These are phyloP conservation scores for Aspergillus glaucus DNA, from an alignment of 2,329 filamentous ascomycete species.

Conservation along the genomic window DNA sequence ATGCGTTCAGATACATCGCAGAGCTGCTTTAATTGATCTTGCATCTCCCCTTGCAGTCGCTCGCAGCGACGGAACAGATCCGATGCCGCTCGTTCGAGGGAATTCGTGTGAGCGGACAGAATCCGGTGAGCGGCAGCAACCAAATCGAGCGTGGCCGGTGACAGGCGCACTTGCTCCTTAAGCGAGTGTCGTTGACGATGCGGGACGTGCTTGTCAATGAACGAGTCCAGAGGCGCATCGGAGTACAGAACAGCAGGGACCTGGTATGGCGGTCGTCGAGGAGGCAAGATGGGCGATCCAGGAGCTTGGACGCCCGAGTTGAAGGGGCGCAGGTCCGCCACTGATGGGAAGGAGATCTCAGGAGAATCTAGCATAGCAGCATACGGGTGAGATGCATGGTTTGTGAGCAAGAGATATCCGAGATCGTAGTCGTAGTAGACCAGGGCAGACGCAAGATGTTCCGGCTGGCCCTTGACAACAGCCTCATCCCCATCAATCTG, in stretches of 20 bases:
- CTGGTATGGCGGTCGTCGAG: conserved; percentile 38
- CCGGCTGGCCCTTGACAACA: conserved; percentile 13
- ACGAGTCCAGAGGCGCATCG: conserved; percentile 31
- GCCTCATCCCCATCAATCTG: conserved; percentile 26
- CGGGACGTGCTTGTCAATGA: conserved; percentile 38
- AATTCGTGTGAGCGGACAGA: conserved; percentile 40
- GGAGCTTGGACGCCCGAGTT: conserved; percentile 17
- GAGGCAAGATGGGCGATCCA: conserved; percentile 22
- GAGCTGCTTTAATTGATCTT: conserved; percentile 41
- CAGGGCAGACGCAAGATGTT: conserved; percentile 44
- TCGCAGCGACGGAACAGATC: conserved; percentile 50
- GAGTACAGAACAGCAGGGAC: conserved; percentile 36
- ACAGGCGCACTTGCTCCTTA: conserved; percentile 43
- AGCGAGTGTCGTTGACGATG: conserved; percentile 38
- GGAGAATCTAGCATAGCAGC: conserved; percentile 49
- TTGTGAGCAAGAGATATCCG: conserved; percentile 53
- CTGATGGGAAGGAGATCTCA: conserved; percentile 23
- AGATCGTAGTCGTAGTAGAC: conserved; percentile 52
- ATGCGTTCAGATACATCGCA: conserved; percentile 41
- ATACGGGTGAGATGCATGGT: conserved; percentile 42
- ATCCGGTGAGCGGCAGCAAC: conserved; percentile 44
- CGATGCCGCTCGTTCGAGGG: conserved; percentile 42
- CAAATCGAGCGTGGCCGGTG: conserved; percentile 43
- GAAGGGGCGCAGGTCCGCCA: conserved; percentile 19
- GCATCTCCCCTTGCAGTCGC: conserved; percentile 41